Base-by-base conservation (phyloP, 257 asterid species). In the Verbena officinalis region DNA sequence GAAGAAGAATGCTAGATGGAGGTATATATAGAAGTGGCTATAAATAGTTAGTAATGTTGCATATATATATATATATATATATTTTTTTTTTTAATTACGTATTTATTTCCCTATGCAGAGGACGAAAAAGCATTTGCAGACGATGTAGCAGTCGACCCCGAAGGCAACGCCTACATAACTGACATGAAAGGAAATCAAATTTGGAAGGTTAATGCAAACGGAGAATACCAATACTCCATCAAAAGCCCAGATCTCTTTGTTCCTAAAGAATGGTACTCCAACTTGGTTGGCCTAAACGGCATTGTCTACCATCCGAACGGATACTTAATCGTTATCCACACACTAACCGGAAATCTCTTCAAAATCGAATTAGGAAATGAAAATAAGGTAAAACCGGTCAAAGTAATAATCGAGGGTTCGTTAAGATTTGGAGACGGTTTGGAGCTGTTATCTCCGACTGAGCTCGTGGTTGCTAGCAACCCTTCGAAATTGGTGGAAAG, bases 281-380 rank as follows among this genome's bases (percentile, higher is more conserved):
- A 76, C 53, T 48, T 83, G 2, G 60, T 92, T 7, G 91, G 88
- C 9, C 80, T 92, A 55, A 92, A 92, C 0, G 98, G 98, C 13
- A 87, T 92, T 14, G 86, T 84, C 16, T 70, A 86, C 79, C 99
- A 94, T 75, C 99, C 97, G 11, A 83, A 94, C 27, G 96, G 96
- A 0, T 94, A 88, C 84, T 73, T 94, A 22, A 71, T 94, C 20
- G 93, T 75, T 16, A 22, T 73, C 36, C 99, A 94, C 59, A 88
- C 99, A 9, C 43, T 85, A 21, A 64, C 95, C 0, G 99, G 99
- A 6, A 79, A 76, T 15, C 75, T 94, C 22, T 88, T 78, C 86
- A 90, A 94, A 79, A 36, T 94, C 52, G 77, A 82, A 34, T 45
- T 77, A 27, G 73, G 68, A 3, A 74, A 76, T 22, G 85, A 78